Conservation (phyloP, 306 rosid genomes). For the Prosopis cineraria region DNA sequence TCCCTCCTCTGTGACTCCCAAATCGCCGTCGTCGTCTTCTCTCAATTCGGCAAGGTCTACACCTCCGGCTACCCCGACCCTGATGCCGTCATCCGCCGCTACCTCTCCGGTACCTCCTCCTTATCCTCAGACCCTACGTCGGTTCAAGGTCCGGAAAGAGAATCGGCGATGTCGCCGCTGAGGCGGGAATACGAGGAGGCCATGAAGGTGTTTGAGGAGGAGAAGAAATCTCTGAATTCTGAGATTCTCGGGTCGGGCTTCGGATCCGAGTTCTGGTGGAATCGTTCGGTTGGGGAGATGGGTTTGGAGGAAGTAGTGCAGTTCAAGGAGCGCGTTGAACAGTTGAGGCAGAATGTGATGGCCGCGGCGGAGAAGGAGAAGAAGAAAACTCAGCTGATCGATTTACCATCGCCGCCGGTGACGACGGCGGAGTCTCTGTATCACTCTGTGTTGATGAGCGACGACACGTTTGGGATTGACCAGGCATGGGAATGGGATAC, state of each 20-base stretch:
- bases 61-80: constrained; percentile 52
- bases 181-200: not conserved
- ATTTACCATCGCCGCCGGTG: not conserved
- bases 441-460: not conserved
- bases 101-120: not conserved
- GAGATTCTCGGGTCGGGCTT: not conserved
- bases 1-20: constrained; percentile 54
- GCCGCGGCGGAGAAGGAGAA: not conserved
- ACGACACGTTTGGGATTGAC: not conserved
- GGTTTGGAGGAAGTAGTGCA: constrained; percentile 22
- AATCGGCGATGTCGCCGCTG: not conserved
- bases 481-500: not conserved
- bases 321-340: constrained; percentile 16
- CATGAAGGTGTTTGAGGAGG: not conserved
- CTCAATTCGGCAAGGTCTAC: constrained; percentile 53
- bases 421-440: not conserved
- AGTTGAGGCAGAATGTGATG: constrained; percentile 3
- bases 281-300: constrained; percentile 11
- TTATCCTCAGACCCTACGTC: not conserved
- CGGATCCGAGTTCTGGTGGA: constrained; percentile 26
- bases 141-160: not conserved
- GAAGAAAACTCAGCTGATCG: not conserved
- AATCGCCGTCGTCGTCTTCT: constrained; percentile 47
- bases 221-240: not conserved
- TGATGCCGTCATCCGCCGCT: not conserved